phyloP scores from a whole-genome alignment of 2,329 filamentous ascomycete genomes.

The Fusarium falciforme region DNA sequence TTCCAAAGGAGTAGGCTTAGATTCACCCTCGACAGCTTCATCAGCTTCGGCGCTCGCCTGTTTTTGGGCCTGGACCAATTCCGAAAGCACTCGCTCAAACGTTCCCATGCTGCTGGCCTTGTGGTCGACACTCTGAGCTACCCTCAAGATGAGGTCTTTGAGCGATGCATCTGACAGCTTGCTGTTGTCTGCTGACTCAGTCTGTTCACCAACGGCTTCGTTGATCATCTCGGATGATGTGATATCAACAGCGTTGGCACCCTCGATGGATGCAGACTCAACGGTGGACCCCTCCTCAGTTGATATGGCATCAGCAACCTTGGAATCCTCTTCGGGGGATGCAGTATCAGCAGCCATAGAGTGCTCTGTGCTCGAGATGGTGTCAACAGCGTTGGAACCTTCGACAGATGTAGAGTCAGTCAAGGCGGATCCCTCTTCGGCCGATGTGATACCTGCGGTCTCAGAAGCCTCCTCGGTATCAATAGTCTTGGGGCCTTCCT shows the following conservation, averaged over 20 bases:
- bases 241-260: background rate
- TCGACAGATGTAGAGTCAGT: background rate
- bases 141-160: slow-evolving; percentile 63
- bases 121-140: slow-evolving; percentile 60
- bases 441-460: background rate
- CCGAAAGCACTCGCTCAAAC: slow-evolving; percentile 64
- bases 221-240: background rate
- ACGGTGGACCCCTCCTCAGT: background rate
- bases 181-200: background rate
- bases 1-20: background rate
- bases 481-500: background rate
- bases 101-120: slow-evolving; percentile 55
- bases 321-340: background rate
- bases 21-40: background rate
- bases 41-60: slow-evolving; percentile 28
- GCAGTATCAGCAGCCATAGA: background rate
- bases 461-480: background rate
- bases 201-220: background rate
- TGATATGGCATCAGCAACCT: background rate
- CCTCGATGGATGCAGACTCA: background rate
- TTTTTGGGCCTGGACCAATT: slow-evolving; percentile 55
- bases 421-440: background rate
- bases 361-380: background rate
- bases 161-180: slow-evolving; percentile 44
- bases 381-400: background rate